A percentile compares a stretch with the other conserved stretches of the same genome.
phyloP scores from a whole-genome alignment of 352 stramenopile genomes.

The Pythium angustatum region DNA sequence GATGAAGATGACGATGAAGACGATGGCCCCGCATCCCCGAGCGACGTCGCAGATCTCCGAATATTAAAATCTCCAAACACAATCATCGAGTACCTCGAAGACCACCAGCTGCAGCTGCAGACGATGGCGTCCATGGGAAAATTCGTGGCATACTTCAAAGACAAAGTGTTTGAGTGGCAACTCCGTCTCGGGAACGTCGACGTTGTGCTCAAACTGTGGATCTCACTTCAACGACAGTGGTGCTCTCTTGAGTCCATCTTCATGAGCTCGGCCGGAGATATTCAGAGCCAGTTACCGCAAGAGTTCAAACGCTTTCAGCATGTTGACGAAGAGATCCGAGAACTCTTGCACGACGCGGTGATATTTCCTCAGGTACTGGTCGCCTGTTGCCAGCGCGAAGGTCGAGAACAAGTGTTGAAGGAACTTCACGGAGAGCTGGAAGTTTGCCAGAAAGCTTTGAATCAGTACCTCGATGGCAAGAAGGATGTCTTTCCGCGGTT shows the following conservation, averaged over 20 bases:
- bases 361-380: slow-evolving; percentile 68
- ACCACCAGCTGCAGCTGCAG: slow-evolving; percentile 95
- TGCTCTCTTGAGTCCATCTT: slow-evolving; percentile 96
- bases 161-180: slow-evolving; percentile 96
- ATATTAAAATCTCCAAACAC: slow-evolving; percentile 91
- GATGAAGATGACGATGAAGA: slow-evolving; percentile 31
- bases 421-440: slow-evolving; percentile 90
- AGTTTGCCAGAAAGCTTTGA: slow-evolving; percentile 95
- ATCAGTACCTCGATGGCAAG: slow-evolving; percentile 96
- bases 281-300: slow-evolving; percentile 90
- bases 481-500: slow-evolving; percentile 97
- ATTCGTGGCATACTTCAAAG: slow-evolving; percentile 95
- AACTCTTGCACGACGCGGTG: slow-evolving; percentile 64
- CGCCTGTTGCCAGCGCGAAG: slow-evolving; percentile 75
- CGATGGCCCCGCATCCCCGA: slow-evolving; percentile 30
- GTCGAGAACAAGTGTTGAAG: slow-evolving; percentile 75
- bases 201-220: slow-evolving; percentile 93
- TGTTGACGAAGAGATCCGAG: slow-evolving; percentile 87
- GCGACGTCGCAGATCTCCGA: slow-evolving; percentile 65
- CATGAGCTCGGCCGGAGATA: slow-evolving; percentile 88
- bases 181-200: slow-evolving; percentile 91
- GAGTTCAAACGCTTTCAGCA: slow-evolving; percentile 90
- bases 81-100: slow-evolving; percentile 93
- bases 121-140: slow-evolving; percentile 96
- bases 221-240: slow-evolving; percentile 90